A percentile compares a stretch with the other conserved stretches of the same genome.
Evolutionary conservation across 1,139 yeast genomes (phyloP).

Genomic region (Magnusiomyces starmeri): DNA sequence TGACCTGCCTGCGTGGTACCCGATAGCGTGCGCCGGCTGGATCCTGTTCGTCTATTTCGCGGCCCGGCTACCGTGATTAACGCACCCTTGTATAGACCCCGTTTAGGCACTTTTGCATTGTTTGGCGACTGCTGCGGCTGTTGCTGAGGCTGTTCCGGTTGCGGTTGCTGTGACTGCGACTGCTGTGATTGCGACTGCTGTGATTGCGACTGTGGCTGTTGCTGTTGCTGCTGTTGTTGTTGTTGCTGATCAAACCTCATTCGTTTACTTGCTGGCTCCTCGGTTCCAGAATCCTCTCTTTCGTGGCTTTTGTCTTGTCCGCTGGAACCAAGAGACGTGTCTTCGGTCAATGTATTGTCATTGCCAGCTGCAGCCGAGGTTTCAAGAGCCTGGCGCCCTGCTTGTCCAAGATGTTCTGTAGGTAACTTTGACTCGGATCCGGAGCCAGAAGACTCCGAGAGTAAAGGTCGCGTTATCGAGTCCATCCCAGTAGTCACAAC

Average conservation of each 20-base stretch:
- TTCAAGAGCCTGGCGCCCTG: background rate
- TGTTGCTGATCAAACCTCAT: too few relatives aligned
- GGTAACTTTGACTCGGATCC: too few relatives aligned
- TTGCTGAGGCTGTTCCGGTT: background rate
- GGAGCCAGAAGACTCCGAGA: too few relatives aligned
- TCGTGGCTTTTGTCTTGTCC: background rate
- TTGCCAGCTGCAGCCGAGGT: too few relatives aligned
- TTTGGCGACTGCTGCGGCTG: background rate
- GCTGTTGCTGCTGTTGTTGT: too few relatives aligned
- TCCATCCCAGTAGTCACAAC: constrained; percentile 12
- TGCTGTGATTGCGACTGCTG: background rate
- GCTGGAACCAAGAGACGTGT: background rate
- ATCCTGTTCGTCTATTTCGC: background rate
- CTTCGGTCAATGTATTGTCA: too few relatives aligned
- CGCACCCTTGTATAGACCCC: background rate
- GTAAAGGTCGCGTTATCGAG: constrained; percentile 2
- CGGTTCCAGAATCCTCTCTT: background rate
- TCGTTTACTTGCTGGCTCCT: background rate
- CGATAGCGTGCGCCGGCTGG: constrained; percentile 4
- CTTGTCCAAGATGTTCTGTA: background rate
- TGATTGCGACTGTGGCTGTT: background rate
- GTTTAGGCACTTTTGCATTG: background rate
- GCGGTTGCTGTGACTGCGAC: too few relatives aligned
- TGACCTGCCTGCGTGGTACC: constrained; percentile 5
- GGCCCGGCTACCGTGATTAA: background rate